Percentiles rank a stretch among this genome's conserved stretches.
phyloP scores from a whole-genome alignment of 192 early-diverging fungal species.

The Phlyctochytrium planicorne region DNA sequence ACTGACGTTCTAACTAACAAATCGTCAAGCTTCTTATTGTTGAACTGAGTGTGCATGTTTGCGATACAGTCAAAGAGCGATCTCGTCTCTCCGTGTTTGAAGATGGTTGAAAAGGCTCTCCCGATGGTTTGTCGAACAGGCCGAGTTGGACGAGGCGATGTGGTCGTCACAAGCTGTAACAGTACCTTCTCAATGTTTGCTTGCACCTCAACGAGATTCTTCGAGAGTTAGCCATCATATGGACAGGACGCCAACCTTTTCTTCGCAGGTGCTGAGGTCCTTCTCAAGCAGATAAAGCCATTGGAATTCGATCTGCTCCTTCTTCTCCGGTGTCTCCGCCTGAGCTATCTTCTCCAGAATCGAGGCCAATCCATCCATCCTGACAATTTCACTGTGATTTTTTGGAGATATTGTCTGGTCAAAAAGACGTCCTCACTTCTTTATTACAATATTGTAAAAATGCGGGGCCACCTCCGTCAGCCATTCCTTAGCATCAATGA shows the following conservation, averaged over 20 bases:
- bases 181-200: slow-evolving; percentile 72
- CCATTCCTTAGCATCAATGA: slow-evolving; percentile 50
- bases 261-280: slow-evolving; percentile 54
- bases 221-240: neutral
- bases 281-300: slow-evolving; percentile 85
- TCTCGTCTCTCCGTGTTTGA: slow-evolving; percentile 71
- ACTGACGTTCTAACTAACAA: slow-evolving; percentile 66
- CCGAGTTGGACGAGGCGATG: slow-evolving; percentile 60
- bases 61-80: slow-evolving; percentile 78
- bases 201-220: slow-evolving; percentile 44
- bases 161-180: slow-evolving; percentile 64
- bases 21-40: slow-evolving; percentile 59
- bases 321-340: slow-evolving; percentile 38
- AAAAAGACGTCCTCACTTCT: neutral
- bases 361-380: neutral
- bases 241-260: neutral
- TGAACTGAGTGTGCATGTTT: slow-evolving; percentile 56
- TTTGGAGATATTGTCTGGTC: neutral
- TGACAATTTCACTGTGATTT: neutral
- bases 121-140: slow-evolving; percentile 72
- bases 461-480: slow-evolving; percentile 50
- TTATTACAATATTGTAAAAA: slow-evolving; percentile 25
- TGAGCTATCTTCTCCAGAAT: slow-evolving; percentile 11
- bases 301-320: slow-evolving; percentile 82
- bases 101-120: slow-evolving; percentile 67